Conservation (phyloP, 306 rosid genomes). For the Pyrus pyrifolia region DNA sequence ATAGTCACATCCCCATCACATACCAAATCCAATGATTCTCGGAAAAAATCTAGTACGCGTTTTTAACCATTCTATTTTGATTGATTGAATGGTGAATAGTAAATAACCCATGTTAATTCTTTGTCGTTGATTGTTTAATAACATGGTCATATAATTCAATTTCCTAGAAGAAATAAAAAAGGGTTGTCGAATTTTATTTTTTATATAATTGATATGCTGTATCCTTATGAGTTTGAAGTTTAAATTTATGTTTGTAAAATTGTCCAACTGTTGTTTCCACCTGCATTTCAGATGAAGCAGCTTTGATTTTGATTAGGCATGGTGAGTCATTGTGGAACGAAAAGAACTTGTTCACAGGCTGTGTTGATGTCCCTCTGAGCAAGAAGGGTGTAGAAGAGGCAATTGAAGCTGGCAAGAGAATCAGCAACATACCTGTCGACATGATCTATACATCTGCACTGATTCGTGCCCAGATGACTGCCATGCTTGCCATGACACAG, state of each 20-base stretch:
- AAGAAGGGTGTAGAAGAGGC: slow-evolving; percentile 97
- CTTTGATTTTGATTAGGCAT: slow-evolving; percentile 87
- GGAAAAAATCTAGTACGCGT: slow-evolving; percentile 73
- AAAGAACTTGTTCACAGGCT: slow-evolving; percentile 94
- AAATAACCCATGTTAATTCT: too few relatives aligned
- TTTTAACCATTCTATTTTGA: not conserved
- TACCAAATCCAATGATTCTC: slow-evolving; percentile 37
- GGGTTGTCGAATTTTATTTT: not conserved
- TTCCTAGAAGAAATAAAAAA: not conserved
- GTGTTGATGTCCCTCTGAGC: slow-evolving; percentile 95
- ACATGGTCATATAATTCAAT: not conserved
- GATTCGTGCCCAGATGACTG: slow-evolving; percentile 99
- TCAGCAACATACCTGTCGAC: slow-evolving; percentile 91
- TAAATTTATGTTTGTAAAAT: not conserved
- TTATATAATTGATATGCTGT: not conserved
- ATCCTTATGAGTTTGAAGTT: not conserved
- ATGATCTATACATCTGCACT: slow-evolving; percentile 87
- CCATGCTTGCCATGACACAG: slow-evolving; percentile 99
- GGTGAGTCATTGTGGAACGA: slow-evolving; percentile 98
- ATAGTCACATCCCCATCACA: slow-evolving; percentile 52
- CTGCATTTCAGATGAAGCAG: slow-evolving; percentile 69
- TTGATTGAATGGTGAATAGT: not conserved
- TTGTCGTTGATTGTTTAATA: not conserved
- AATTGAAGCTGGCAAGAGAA: slow-evolving; percentile 98
- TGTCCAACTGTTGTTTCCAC: slow-evolving; percentile 7